phyloP scores from a whole-genome alignment of 345 rosid genomes.

The Corymbia maculata region DNA sequence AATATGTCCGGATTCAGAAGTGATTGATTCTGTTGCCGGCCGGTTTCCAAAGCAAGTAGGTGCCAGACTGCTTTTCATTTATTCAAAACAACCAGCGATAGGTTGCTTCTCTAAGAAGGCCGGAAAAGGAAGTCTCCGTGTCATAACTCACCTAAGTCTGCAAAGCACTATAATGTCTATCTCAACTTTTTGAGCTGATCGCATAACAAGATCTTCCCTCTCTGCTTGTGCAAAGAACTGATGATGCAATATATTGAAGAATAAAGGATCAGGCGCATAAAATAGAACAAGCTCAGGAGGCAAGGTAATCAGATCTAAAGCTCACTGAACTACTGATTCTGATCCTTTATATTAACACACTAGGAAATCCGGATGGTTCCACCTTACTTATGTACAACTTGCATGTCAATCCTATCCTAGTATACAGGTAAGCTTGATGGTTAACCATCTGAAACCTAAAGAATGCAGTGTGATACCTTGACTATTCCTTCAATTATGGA shows the following conservation, averaged over 20 bases:
- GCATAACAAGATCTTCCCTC: background rate
- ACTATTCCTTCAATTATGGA: background rate
- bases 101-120: background rate
- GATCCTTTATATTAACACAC: background rate
- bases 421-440: background rate
- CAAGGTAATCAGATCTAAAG: background rate
- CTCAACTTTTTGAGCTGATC: background rate
- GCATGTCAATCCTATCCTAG: background rate
- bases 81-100: background rate
- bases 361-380: background rate
- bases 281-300: background rate
- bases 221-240: background rate
- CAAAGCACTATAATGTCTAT: background rate
- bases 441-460: background rate
- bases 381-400: background rate
- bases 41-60: background rate
- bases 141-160: background rate
- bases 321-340: background rate
- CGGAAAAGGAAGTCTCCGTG: background rate
- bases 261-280: background rate
- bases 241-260: background rate
- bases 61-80: background rate
- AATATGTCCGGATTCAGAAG: background rate
- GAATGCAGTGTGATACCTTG: background rate
- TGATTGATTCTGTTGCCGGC: background rate